These are phyloP conservation scores for Botryosphaeria dothidea DNA, from an alignment of 2,329 filamentous ascomycete species.

Conservation along the genomic window DNA sequence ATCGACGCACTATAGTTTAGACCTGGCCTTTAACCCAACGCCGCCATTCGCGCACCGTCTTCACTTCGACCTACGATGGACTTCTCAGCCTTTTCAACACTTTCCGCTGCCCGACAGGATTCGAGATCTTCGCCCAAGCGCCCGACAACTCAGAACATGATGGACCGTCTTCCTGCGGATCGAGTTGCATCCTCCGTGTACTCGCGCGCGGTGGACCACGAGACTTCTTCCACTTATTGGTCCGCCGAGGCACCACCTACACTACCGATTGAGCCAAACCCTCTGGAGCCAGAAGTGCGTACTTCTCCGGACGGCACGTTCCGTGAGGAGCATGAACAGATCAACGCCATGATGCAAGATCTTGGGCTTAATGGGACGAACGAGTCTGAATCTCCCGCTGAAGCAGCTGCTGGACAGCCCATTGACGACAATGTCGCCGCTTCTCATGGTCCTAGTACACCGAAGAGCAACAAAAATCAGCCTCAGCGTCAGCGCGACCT, in stretches of 20 bases:
- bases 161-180: background rate
- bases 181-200: background rate
- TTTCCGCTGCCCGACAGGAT: too few species aligned
- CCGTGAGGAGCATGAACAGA: background rate
- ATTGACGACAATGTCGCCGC: background rate
- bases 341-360: background rate
- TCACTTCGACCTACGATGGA: too few species aligned
- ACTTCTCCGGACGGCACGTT: background rate
- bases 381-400: background rate
- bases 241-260: background rate
- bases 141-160: background rate
- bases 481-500: background rate
- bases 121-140: background rate
- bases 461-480: background rate
- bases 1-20: too few species aligned
- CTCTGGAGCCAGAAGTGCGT: background rate
- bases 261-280: too few species aligned
- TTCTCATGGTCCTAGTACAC: background rate
- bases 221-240: background rate
- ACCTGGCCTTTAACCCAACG: too few species aligned
- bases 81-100: too few species aligned
- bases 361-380: background rate
- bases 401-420: background rate
- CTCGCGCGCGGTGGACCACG: background rate
- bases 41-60: too few species aligned